These are phyloP conservation scores for Aspergillus neotritici DNA, from an alignment of 2,329 filamentous ascomycete genomes.

Conservation along the genomic window DNA sequence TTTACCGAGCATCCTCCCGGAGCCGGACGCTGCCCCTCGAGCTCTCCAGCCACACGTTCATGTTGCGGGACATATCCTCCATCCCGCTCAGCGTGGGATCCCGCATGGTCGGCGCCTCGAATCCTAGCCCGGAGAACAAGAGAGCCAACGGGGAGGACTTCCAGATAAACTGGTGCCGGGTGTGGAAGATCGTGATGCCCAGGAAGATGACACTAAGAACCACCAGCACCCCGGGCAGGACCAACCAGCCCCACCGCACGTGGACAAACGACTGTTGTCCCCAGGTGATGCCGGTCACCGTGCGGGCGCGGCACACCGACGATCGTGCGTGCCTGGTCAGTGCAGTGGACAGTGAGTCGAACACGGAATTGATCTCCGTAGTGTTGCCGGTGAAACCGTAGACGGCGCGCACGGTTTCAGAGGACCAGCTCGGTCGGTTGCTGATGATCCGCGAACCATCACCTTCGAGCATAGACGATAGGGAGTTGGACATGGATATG, in stretches of 20 bases:
- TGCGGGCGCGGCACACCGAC: conserved; percentile 11
- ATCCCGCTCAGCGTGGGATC: conserved; percentile 18
- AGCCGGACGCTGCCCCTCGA: conserved; percentile 13
- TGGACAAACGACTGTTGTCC: conserved; percentile 16
- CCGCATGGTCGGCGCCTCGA: conserved; percentile 12
- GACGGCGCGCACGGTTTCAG: conserved; percentile 16
- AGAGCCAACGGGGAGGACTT: conserved; percentile 21
- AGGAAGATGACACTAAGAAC: conserved; percentile 47
- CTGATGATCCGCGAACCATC: conserved; percentile 12
- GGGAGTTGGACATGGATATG: conserved; percentile 16
- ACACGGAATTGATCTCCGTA: conserved; percentile 15
- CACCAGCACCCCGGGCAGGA: conserved; percentile 14
- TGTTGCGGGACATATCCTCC: conserved; percentile 18
- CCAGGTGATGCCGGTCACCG: conserved; percentile 15
- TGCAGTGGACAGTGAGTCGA: conserved; percentile 13
- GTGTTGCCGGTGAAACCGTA: conserved; percentile 18
- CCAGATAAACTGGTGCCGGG: conserved; percentile 22
- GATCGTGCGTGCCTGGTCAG: conserved; percentile 19
- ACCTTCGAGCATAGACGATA: conserved; percentile 14
- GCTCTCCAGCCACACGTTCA: conserved; percentile 20
- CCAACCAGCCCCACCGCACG: conserved; percentile 22
- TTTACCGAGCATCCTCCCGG: conserved; percentile 5
- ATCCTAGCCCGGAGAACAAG: conserved; percentile 16
- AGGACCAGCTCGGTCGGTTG: conserved; percentile 18
- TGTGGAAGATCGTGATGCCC: conserved; percentile 38